Evolutionary conservation across 257 asterid species (phyloP).

Genomic region (Primulina huaijiensis): DNA sequence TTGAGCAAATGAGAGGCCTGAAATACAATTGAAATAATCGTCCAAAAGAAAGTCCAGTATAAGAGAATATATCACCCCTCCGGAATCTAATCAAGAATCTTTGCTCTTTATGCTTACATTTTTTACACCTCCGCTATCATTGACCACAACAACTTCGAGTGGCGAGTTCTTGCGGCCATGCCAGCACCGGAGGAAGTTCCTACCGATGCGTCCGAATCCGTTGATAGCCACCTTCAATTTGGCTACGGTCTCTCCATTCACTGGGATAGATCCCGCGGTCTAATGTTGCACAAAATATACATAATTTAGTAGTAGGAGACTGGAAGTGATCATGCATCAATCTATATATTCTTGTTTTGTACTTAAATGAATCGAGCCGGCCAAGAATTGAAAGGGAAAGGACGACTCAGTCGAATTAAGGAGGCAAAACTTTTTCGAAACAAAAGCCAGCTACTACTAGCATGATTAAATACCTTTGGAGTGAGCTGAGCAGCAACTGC

Average conservation of each 20-base stretch:
- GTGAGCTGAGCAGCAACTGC: slow-evolving; percentile 66
- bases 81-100: neutral
- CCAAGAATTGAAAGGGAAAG: too few species aligned
- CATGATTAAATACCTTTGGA: slow-evolving; percentile 38
- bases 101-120: slow-evolving; percentile 44
- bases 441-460: too few species aligned
- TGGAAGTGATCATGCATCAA: neutral
- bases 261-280: slow-evolving; percentile 57
- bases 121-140: slow-evolving; percentile 94
- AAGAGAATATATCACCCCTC: neutral
- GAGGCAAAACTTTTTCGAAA: too few species aligned
- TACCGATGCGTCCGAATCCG: slow-evolving; percentile 88
- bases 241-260: slow-evolving; percentile 74
- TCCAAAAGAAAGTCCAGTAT: neutral
- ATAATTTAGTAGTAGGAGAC: neutral
- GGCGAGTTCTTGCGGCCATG: slow-evolving; percentile 91
- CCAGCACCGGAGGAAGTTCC: slow-evolving; percentile 98
- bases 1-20: slow-evolving; percentile 91
- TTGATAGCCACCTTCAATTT: slow-evolving; percentile 87
- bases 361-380: too few species aligned
- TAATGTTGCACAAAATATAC: slow-evolving; percentile 25
- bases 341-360: too few species aligned
- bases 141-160: slow-evolving; percentile 77
- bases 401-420: too few species aligned
- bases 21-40: slow-evolving; percentile 1